Evolutionary conservation across 2,329 filamentous ascomycete genomes (phyloP), one percentile per base, ranked within the genome.

Genomic region (Botrytis paeoniae): DNA sequence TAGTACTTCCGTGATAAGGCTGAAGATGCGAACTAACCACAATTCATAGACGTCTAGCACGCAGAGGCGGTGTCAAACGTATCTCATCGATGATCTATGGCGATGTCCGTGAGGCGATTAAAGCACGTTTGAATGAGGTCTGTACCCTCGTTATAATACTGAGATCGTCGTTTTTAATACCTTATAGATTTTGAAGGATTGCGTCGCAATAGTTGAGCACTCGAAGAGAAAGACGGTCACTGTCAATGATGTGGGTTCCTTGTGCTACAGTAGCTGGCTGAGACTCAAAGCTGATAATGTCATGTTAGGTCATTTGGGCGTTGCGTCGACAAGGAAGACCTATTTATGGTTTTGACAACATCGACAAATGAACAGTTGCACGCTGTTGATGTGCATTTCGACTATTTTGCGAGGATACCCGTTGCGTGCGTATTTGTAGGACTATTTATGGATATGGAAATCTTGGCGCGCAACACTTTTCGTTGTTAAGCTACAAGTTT

Each of bases 61-160:
- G 93, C 9, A 89, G 93, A 10, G 93, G 92, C 1, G 93, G 93
- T 0, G 90, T 95, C 0, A 94, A 94, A 80, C 85, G 92, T 0
- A 93, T 95, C 14, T 91, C 89, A 0, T 86, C 80, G 0, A 76
- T 63, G 0, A 90, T 94, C 4, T 95, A 95, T 77, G 84, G 89
- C 0, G 90, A 92, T 0, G 81, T 86, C 0, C 84, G 93, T 0
- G 29, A 6, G 0, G 88, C 84, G 0, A 70, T 95, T 1, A 88
- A 85, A 35, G 74, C 77, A 0, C 83, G 85, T 0, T 81, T 95
- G 0, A 76, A 82, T 8, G 75, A 76, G 41, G 89, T 90, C 82
- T 35, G 64, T 69, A 63, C 1, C 1, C 62, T 25, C 54, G 4
- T 37, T 57, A 7, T 14, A 32, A 35, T 37, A 32, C 25, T 32